A percentile compares a stretch with the other conserved stretches of the same genome.
phyloP scores from a whole-genome alignment of 768 basidiomycete species.

The Macrolepiota albuminosa region DNA sequence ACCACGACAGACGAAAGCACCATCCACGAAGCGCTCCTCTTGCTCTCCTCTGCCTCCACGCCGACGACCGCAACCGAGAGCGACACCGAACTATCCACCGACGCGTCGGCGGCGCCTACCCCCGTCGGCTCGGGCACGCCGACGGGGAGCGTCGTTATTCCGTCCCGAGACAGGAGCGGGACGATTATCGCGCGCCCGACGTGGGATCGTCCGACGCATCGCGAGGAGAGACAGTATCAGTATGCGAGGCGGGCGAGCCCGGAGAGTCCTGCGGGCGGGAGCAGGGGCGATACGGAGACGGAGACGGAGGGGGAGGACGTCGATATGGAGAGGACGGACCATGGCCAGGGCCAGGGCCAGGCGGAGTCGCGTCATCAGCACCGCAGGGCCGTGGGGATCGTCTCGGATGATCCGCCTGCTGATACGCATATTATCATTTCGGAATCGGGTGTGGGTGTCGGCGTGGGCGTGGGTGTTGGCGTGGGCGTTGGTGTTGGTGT shows the following conservation, averaged over 20 bases:
- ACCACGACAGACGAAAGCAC: slow-evolving; percentile 8
- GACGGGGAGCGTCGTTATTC: slow-evolving; percentile 55
- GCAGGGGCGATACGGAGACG: slow-evolving; percentile 69
- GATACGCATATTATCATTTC: slow-evolving; percentile 44
- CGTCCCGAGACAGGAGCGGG: slow-evolving; percentile 65
- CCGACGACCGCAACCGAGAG: slow-evolving; percentile 30
- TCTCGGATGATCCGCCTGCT: slow-evolving; percentile 30
- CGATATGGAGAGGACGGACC: slow-evolving; percentile 19
- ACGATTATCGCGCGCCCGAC: slow-evolving; percentile 65
- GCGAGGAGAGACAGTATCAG: background rate
- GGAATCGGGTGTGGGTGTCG: slow-evolving; percentile 13
- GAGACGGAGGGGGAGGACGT: slow-evolving; percentile 76
- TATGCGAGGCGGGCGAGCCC: background rate
- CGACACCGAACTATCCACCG: slow-evolving; percentile 59
- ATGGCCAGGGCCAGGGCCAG: slow-evolving; percentile 19
- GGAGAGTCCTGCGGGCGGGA: slow-evolving; percentile 17
- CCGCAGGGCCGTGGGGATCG: slow-evolving; percentile 34
- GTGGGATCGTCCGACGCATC: slow-evolving; percentile 41
- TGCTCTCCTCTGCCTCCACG: slow-evolving; percentile 16
- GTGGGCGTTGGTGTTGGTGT: slow-evolving; percentile 21
- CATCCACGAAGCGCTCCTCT: slow-evolving; percentile 12
- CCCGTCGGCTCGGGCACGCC: slow-evolving; percentile 57
- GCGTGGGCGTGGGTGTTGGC: slow-evolving; percentile 17
- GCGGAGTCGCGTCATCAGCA: slow-evolving; percentile 15
- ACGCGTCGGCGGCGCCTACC: slow-evolving; percentile 56